Evolutionary conservation across 345 rosid species (phyloP).

Genomic region (Eucalyptus pumila): DNA sequence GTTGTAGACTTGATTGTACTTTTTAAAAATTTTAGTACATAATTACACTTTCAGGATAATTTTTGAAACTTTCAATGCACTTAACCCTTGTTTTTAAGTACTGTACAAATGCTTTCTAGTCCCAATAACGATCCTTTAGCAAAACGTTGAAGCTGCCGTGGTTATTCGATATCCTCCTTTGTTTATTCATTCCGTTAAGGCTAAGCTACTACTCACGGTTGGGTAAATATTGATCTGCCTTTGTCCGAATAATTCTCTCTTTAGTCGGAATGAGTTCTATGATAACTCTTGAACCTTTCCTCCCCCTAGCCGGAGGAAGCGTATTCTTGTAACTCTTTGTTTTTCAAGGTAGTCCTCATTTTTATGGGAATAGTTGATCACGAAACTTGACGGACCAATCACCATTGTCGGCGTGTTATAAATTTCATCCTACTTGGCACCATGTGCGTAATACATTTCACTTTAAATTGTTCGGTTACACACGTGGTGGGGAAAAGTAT

Average conservation of each 20-base stretch:
- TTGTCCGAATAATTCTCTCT: not conserved
- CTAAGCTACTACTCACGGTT: not conserved
- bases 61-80: too few relatives aligned
- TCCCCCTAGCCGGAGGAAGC: not conserved
- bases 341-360: not conserved
- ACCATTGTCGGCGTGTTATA: rapidly evolving
- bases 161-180: not conserved
- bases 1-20: rapidly evolving
- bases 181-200: not conserved
- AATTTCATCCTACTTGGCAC: not conserved
- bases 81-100: not conserved
- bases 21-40: too few relatives aligned
- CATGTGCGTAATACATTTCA: not conserved
- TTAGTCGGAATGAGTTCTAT: not conserved
- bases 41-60: too few relatives aligned
- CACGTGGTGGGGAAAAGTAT: not conserved
- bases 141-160: not conserved
- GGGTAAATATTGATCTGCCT: not conserved
- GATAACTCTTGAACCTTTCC: not conserved
- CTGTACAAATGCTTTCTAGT: not conserved
- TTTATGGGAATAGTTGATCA: not conserved
- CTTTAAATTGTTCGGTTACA: not conserved
- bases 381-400: not conserved
- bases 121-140: not conserved
- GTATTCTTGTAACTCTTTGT: not conserved